These are phyloP conservation scores for Monosporozyma unispora DNA, from an alignment of 805 yeast genomes.

Conservation along the genomic window DNA sequence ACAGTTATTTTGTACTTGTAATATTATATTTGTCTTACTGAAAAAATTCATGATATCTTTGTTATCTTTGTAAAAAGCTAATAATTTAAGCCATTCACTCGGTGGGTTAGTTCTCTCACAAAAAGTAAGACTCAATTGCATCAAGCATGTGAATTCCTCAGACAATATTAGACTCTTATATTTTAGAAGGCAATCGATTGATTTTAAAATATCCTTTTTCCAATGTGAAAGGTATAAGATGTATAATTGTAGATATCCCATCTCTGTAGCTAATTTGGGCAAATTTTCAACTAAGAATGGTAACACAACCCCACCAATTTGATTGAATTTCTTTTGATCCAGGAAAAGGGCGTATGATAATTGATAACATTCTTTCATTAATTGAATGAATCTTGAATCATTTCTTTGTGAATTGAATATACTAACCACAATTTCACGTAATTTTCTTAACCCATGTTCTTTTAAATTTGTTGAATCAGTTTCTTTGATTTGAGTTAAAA, in stretches of 20 bases:
- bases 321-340: slow-evolving; percentile 7
- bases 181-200: slow-evolving; percentile 3
- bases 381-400: slow-evolving; percentile 10
- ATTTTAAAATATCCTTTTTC: slow-evolving; percentile 11
- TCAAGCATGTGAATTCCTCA: neutral
- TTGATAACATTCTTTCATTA: slow-evolving; percentile 13
- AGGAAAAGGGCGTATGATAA: slow-evolving; percentile 13
- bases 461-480: slow-evolving; percentile 8
- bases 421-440: slow-evolving; percentile 22
- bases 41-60: slow-evolving; percentile 9
- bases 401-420: slow-evolving; percentile 6
- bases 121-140: slow-evolving; percentile 2
- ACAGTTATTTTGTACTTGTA: slow-evolving; percentile 12
- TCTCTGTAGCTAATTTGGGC: slow-evolving; percentile 5
- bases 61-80: slow-evolving; percentile 1
- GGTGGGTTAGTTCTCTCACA: slow-evolving; percentile 2
- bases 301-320: slow-evolving; percentile 12
- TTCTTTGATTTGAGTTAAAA: slow-evolving; percentile 32
- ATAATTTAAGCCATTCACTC: slow-evolving; percentile 12
- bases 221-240: slow-evolving; percentile 16
- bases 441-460: slow-evolving; percentile 27
- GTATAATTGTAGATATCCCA: slow-evolving; percentile 8
- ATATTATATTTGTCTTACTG: slow-evolving; percentile 8
- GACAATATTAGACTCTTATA: neutral
- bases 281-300: slow-evolving; percentile 10